Evolutionary conservation across 2,329 filamentous ascomycete species (phyloP).

Genomic region (Akanthomyces dipterigenus): DNA sequence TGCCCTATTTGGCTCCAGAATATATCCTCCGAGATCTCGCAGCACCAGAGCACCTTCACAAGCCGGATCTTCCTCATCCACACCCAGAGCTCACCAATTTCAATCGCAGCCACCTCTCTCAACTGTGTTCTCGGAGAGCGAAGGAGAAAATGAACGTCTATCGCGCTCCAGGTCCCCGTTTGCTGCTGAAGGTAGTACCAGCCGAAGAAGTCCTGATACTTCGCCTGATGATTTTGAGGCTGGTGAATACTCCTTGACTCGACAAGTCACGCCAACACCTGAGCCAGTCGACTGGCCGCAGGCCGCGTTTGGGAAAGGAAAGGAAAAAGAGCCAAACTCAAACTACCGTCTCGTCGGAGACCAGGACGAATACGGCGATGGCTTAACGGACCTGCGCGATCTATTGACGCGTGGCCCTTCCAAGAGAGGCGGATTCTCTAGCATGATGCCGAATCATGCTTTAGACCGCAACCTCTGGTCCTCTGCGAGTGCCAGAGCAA

Average conservation of each 20-base stretch:
- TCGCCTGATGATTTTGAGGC: not conserved
- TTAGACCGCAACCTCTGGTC: conserved; percentile 49
- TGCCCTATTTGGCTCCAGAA: conserved; percentile 22
- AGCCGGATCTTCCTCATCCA: not conserved
- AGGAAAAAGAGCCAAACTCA: conserved; percentile 27
- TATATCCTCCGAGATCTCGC: conserved; percentile 9
- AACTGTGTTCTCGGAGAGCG: conserved; percentile 56
- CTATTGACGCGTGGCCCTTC: conserved; percentile 45
- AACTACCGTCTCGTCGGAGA: conserved; percentile 44
- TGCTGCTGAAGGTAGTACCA: not conserved
- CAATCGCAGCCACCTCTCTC: conserved; percentile 60
- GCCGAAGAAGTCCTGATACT: not conserved
- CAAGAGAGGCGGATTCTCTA: conserved; percentile 41
- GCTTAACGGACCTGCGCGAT: conserved; percentile 52
- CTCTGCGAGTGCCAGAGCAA: conserved; percentile 40
- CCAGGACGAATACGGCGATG: conserved; percentile 58
- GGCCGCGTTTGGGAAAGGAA: conserved; percentile 34
- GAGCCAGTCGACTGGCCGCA: conserved; percentile 45
- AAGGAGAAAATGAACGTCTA: conserved; percentile 42
- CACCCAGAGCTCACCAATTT: conserved; percentile 35
- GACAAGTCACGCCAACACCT: conserved; percentile 23
- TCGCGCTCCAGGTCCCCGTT: conserved; percentile 42
- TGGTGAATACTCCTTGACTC: not conserved
- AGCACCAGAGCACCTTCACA: not conserved
- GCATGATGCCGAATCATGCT: conserved; percentile 41